Base-by-base conservation (phyloP, 192 early-diverging fungal genomes). In the Gigaspora rosea region DNA sequence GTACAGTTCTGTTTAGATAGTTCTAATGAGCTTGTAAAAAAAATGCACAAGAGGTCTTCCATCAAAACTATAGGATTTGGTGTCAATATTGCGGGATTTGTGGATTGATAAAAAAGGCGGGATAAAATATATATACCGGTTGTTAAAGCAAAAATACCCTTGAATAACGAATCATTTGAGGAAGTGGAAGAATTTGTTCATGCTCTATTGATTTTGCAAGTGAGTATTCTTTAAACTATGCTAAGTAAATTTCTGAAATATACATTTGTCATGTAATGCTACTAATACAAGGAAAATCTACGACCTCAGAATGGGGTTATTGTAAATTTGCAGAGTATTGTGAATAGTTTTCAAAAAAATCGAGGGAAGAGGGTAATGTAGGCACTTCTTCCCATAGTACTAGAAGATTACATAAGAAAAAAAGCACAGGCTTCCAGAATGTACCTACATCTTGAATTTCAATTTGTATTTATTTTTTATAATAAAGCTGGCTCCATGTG, bases 271-370 rank as follows among this genome's bases (percentile, higher is more conserved):
- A 48, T 66, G 5, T 67, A 47, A 67, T 67, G 41, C 3, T 48
- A 48, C 13, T 67, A 2, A 67, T 36, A 41, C 47, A 70, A 70
- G 5, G n/a, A 41, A 50, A 70, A 70, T 50, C 22, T 70, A 8
- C 13, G 49, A 12, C n/a, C 47, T 9, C 32, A 46, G 48, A 68
- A 63, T 63, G 62, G 35, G 33, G 13, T 33, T 63, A 63, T 63
- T 13, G 62, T 63, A 16, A 63, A 63, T 63, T 63, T 63, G 32
- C 32, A 63, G 33, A 50, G 46, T 70, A 47, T 70, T 70, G 47
- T 70, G 11, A 69, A 69, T 27, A 51, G 67, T 69, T 69, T 69
- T 70, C 46, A 70, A 67, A 67, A 67, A 67, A 66, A 47, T 46
- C 46, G 11, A 47, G 46, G 33, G 35, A 66, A 33, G 35, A 20